These are phyloP conservation scores for Penicillium tannophilum DNA, from an alignment of 495 filamentous ascomycete species.

Conservation along the genomic window DNA sequence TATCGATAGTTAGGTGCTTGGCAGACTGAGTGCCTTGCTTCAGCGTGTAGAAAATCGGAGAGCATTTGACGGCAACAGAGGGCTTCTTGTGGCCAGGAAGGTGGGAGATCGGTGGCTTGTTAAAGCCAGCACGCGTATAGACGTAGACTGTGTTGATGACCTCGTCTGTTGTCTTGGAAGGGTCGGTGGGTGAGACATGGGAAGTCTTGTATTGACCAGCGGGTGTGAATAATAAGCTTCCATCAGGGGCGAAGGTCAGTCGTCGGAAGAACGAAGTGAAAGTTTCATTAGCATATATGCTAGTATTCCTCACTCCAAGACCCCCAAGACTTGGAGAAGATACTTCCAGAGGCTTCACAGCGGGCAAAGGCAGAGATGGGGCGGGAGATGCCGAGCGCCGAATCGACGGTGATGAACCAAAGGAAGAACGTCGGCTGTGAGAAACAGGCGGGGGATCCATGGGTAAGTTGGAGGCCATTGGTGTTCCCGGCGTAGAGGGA, in stretches of 20 bases:
- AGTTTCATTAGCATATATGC: slow-evolving; percentile 95
- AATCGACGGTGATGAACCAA: slow-evolving; percentile 83
- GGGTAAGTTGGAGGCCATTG: slow-evolving; percentile 81
- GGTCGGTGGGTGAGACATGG: slow-evolving; percentile 65
- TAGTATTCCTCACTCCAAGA: slow-evolving; percentile 76
- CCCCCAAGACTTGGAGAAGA: slow-evolving; percentile 70
- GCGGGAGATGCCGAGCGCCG: slow-evolving; percentile 93
- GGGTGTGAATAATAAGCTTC: slow-evolving; percentile 92
- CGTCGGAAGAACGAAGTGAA: slow-evolving; percentile 96
- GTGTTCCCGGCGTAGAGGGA: slow-evolving; percentile 93
- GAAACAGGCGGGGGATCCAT: slow-evolving; percentile 97
- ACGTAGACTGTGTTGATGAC: slow-evolving; percentile 98
- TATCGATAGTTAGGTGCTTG: slow-evolving; percentile 91
- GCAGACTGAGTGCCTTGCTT: slow-evolving; percentile 68
- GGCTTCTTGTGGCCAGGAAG: slow-evolving; percentile 98
- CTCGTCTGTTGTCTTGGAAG: slow-evolving; percentile 74
- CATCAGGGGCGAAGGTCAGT: slow-evolving; percentile 92
- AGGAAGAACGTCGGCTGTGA: slow-evolving; percentile 91
- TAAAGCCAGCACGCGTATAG: slow-evolving; percentile 94
- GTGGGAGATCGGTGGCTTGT: slow-evolving; percentile 96
- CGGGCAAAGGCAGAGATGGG: slow-evolving; percentile 89
- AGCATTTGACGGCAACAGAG: slow-evolving; percentile 94
- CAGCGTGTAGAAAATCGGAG: slow-evolving; percentile 82
- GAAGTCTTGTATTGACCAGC: slow-evolving; percentile 93
- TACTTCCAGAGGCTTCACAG: slow-evolving; percentile 91